Evolutionary conservation across 164 flowering plant genomes (phyloP), one percentile per base, ranked within the genome.

Genomic region (Piper betle): DNA sequence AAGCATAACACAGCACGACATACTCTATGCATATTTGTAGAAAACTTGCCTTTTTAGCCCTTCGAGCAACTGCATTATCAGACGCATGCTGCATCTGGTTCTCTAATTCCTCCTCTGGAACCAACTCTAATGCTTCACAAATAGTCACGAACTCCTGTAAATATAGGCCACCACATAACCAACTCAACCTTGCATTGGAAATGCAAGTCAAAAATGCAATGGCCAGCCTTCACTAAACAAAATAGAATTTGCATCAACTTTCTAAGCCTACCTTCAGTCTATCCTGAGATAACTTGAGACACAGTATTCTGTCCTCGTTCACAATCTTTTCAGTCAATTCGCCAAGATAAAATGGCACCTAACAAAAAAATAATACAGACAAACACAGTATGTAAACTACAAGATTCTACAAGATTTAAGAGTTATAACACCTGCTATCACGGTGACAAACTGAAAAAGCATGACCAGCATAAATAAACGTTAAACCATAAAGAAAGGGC

Each of bases 41-140:
- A 7, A 53, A 52, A 60, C 64, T 37, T 59, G 85, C 99, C 94
- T 91, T 94, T 67, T 66, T 81, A 58, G 91, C 97, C 73, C 99
- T 88, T 68, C 55, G 81, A 74, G 86, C 89, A 39, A 74, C 86
- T 66, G 54, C 60, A 56, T 83, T 62, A 72, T 76, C 74, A 60
- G 81, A 39, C 50, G 74, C 74, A 12, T 72, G 83, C 69, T 72
- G 79, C 3, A 55, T 52, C 57, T 72, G 71, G 39, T 72, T 53
- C 67, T 82, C 81, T 58, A 84, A 70, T 73, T 88, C 99, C 16
- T 91, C 96, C 69, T 84, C 75, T 12, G 94, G 97, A 62, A 94
- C 77, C 75, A 94, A 94, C 68, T 91, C 99, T 92, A 94, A 78
- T n/a, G 80, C 74, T 74, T 94, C 99, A 76, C 99, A 91, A 68